Conservation (phyloP, 768 basidiomycete genomes). For the Rhizopogon roseolus region DNA sequence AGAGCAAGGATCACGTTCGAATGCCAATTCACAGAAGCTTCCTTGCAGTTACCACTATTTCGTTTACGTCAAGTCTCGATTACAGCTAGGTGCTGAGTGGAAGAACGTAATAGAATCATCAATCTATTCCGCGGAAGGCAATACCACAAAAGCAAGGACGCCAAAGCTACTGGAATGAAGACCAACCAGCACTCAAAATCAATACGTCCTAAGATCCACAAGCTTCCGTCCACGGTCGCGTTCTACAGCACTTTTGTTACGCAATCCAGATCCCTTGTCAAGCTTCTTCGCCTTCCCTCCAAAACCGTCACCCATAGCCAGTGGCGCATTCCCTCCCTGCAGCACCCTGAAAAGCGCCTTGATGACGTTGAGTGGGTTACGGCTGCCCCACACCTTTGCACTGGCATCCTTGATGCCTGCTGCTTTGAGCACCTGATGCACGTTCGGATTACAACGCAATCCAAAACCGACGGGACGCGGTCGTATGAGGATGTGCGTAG, state of each 20-base stretch:
- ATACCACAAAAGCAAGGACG: conserved; percentile 1
- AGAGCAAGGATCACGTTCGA: not conserved
- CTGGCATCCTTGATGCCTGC: conserved; percentile 94
- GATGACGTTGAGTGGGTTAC: conserved; percentile 77
- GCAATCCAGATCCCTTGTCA: conserved; percentile 73
- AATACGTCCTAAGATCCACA: conserved; percentile 56
- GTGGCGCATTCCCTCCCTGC: conserved; percentile 77
- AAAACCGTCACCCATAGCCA: conserved; percentile 78
- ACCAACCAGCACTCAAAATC: not conserved
- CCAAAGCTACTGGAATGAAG: not conserved
- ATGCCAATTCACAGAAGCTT: not conserved
- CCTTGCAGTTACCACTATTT: not conserved
- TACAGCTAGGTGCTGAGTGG: not conserved
- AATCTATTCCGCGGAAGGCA: not conserved
- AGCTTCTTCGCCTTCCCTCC: conserved; percentile 67
- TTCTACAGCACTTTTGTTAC: conserved; percentile 67
- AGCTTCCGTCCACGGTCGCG: conserved; percentile 79
- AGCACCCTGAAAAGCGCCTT: conserved; percentile 81
- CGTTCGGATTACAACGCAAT: conserved; percentile 78
- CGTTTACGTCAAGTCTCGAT: not conserved
- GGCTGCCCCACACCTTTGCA: conserved; percentile 92
- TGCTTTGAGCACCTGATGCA: conserved; percentile 87
- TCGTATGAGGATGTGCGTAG: conserved; percentile 75
- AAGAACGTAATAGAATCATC: conserved; percentile 6
- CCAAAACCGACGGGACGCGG: conserved; percentile 90